Base-by-base conservation (phyloP, 1,284 basidiomycete species). In the Boletus semigastroideus region DNA sequence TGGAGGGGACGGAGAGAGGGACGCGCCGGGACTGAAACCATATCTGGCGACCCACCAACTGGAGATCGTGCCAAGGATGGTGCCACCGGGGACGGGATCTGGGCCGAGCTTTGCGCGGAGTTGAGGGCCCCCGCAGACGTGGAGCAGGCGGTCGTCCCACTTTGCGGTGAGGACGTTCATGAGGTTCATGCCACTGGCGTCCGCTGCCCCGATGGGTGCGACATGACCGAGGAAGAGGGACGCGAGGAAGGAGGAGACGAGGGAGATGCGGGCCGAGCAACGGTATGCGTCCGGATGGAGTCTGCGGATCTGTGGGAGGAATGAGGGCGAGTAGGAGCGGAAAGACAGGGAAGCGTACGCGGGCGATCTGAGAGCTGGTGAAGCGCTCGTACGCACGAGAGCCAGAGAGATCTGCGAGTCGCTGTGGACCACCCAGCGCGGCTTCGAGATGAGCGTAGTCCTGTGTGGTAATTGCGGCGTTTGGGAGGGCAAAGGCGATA, bases 1-100 rank as follows among this genome's bases (percentile, higher is more conserved):
- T 14, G 34, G 74, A 69, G 9, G 31, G 33, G 20, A 17, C 7
- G 16, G 3, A 3, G 47, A 17, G n/a, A 36, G 4, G 14, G 30
- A 3, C 17, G 12, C 19, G 31, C 49, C 36, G 0, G 51, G 51
- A 17, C 34, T 52, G 49, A 52, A 52, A 2, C 51, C 48, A 48
- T 48, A 52, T 38, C 48, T 17, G 6, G 40, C 16, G 14, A 52
- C 51, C 48, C 51, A 52, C 20, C 27, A 52, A 33, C 36, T 28
- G 13, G 51, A 54, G 4, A 54, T 48, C 1, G n/a, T 19, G 22
- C 51, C 51, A 10, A 53, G 52, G 33, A 46, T 38, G 0, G 51
- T 52, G 7, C 51, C 51, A 16, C 52, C 52, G 5, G 43, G 43
- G 0, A 53, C 52, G 39, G 43, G 52, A 3, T 40, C 42, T 14